Evolutionary conservation across 768 basidiomycete genomes (phyloP), one percentile per base, ranked within the genome.

Genomic region (Bullera alba): DNA sequence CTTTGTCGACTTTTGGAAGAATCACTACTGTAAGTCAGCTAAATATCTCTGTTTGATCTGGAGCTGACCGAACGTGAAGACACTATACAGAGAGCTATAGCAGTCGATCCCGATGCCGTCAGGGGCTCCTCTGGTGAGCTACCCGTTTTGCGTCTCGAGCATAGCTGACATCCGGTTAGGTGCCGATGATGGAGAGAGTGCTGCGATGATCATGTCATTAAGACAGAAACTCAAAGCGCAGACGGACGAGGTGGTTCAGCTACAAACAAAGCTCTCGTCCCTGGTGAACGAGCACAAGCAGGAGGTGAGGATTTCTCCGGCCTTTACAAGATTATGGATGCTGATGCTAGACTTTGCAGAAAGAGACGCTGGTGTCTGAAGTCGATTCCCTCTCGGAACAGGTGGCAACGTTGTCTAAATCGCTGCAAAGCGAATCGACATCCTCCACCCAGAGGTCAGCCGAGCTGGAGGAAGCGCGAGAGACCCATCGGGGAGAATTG

Each of bases 1-100:
- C 0, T 97, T 97, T 73, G 82, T 95, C 5, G 95, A 99, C 72
- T 99, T 96, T 71, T 92, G 89, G 86, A 97, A 97, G 75, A 91
- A 88, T 39, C 92, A 93, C 66, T 95, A 91, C 66, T 88, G 93
- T 93, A 61, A 68, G 86, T 72, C 19, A 1, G 19, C 22, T 6
- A 1, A 30, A 17, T 44, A 30, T 6, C 6, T 12, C 5, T 29
- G 27, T 5, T 10, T 3, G 16, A 3, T 39, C 3, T 45, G 16
- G 15, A 36, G 51, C 8, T 16, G 42, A 38, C 32, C 56, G 56
- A 57, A 46, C 30, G 25, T 26, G 25, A 42, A 76, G 75, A 75
- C 46, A 73, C 73, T 1, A 74, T 76, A 0, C 75, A 76, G 50
- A 61, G 75, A 26, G 64, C 72, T 2, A 76, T 76, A 44, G 70